Base-by-base conservation (phyloP, 164 flowering plant species). In the Cinnamomum chago region DNA sequence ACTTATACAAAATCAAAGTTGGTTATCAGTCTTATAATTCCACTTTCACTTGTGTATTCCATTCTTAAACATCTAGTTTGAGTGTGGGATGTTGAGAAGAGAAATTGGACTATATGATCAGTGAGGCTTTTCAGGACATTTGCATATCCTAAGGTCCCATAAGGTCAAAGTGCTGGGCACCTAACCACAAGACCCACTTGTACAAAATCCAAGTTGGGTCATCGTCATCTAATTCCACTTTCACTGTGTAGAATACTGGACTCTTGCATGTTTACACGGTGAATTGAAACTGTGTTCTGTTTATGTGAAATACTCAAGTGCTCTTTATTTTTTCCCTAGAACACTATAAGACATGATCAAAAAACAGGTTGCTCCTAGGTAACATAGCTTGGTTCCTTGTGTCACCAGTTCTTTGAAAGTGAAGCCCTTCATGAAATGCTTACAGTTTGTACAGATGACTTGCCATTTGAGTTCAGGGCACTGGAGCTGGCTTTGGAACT, bases 401-500 rank as follows among this genome's bases (percentile, higher is more conserved):
- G 24, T 12, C 17, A 7, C 40, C 6, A 15, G 22, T 62, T 77
- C 2, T 73, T 30, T 50, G 24, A 24, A 47, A 30, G 50, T 71
- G 23, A 72, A 58, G 18, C 35, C 47, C 22, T 60, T 51, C 30
- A 51, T 79, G 62, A 67, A 47, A 72, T 70, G 75, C 81, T 86
- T 70, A 83, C 84, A 68, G 17, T 22, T 30, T 73, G 62, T 67
- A 28, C 93, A 95, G 99, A 92, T 87, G 90, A 90, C 83, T 84
- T 95, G 74, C 97, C 98, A 72, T 93, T 95, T 81, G 99, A 95
- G 81, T 92, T 95, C 78, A 88, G 84, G 79, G 98, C 99, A 72
- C 77, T 95, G 83, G 99, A 95, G 87, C 86, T 95, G 77, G 98
- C 98, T 78, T 83, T 95, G 89, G 99, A 95, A 74, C 79, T 92